These are phyloP conservation scores for Geotrichum candidum DNA, from an alignment of 1,139 yeast species.

Conservation along the genomic window DNA sequence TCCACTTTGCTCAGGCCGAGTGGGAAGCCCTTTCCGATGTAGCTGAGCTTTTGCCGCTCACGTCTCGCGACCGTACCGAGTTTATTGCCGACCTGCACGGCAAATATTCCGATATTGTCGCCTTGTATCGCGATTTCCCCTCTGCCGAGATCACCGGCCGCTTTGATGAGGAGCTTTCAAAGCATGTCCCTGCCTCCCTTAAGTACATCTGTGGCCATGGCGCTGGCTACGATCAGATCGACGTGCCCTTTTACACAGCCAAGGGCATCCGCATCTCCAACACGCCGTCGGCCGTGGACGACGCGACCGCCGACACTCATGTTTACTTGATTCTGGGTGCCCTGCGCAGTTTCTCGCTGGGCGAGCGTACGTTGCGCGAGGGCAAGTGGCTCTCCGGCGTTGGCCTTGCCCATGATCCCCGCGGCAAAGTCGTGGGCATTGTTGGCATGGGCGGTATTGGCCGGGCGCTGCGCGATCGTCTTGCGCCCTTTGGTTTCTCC, in stretches of 20 bases:
- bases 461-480: slow-evolving; percentile 61
- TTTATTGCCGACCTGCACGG: slow-evolving; percentile 32
- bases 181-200: slow-evolving; percentile 54
- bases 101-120: slow-evolving; percentile 32
- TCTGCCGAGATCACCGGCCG: slow-evolving; percentile 42
- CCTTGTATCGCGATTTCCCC: slow-evolving; percentile 29
- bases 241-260: slow-evolving; percentile 44
- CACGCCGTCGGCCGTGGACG: slow-evolving; percentile 63
- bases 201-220: slow-evolving; percentile 72
- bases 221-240: slow-evolving; percentile 80
- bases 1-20: slow-evolving; percentile 24
- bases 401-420: slow-evolving; percentile 47
- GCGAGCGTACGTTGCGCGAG: slow-evolving; percentile 36
- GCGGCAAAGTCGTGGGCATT: slow-evolving; percentile 60
- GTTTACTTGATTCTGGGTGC: slow-evolving; percentile 54
- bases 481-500: slow-evolving; percentile 56
- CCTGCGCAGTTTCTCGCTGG: slow-evolving; percentile 50
- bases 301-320: slow-evolving; percentile 72
- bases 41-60: slow-evolving; percentile 21
- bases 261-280: slow-evolving; percentile 58
- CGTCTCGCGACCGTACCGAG: slow-evolving; percentile 28
- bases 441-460: slow-evolving; percentile 84
- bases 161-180: slow-evolving; percentile 66
- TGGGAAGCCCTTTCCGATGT: slow-evolving; percentile 26
- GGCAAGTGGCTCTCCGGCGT: slow-evolving; percentile 34